Percentiles rank a stretch among this genome's conserved stretches.
Conservation (phyloP, 345 rosid genomes). For the Clarkia xantiana region DNA sequence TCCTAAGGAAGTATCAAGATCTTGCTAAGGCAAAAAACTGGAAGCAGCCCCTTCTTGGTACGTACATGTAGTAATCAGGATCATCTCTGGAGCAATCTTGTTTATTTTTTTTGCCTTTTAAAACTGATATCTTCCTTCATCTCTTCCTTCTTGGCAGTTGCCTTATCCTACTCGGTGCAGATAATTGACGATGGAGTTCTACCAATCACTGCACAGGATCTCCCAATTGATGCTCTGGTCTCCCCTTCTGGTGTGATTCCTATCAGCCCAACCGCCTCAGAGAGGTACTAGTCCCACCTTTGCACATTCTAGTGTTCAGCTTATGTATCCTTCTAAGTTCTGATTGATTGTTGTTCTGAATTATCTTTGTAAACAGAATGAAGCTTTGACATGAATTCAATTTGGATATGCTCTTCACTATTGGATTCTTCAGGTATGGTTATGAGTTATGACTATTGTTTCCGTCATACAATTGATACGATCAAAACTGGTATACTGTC, state of each 20-base stretch:
- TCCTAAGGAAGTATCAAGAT: conserved; percentile 56
- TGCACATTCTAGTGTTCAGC: not conserved
- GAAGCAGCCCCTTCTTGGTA: conserved; percentile 68
- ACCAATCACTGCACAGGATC: conserved; percentile 48
- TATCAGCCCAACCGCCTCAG: conserved; percentile 40
- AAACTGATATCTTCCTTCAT: not conserved
- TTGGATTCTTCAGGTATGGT: not conserved
- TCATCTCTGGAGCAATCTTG: not conserved
- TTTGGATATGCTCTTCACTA: not conserved
- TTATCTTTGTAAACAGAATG: not conserved
- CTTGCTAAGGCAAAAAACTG: conserved; percentile 64
- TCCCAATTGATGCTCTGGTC: conserved; percentile 61
- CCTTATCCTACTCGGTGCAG: conserved; percentile 77
- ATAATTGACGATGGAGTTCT: conserved; percentile 57
- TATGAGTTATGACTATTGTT: not conserved
- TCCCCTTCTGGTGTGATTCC: conserved; percentile 62
- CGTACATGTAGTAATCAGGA: conserved; percentile 3
- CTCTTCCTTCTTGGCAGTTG: conserved; percentile 38
- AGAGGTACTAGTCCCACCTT: conserved; percentile 23
- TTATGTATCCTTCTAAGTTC: not conserved
- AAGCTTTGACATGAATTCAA: not conserved
- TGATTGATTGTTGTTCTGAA: not conserved
- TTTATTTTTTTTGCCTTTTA: not conserved
- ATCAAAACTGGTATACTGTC: not conserved
- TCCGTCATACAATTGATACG: not conserved